These are phyloP conservation scores for Gamarada debralockiae DNA, from an alignment of 495 filamentous ascomycete species.

Conservation along the genomic window DNA sequence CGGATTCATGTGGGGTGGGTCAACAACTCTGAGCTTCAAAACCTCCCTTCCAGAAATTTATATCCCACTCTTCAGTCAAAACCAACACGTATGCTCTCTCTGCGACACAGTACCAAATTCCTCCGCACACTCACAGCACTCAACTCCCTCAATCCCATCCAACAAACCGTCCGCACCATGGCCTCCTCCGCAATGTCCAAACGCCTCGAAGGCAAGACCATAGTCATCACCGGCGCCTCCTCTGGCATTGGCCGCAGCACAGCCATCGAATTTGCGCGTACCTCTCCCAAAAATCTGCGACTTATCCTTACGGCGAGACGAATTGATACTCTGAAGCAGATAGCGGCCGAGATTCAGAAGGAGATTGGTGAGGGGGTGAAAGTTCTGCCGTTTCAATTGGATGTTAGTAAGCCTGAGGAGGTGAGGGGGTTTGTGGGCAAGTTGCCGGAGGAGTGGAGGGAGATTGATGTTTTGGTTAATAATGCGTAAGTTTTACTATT, in stretches of 20 bases:
- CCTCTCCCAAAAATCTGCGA: slow-evolving; percentile 74
- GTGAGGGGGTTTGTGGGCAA: slow-evolving; percentile 68
- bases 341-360: slow-evolving; percentile 73
- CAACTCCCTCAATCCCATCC: background rate
- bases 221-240: slow-evolving; percentile 88
- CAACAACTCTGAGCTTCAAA: too few relatives aligned
- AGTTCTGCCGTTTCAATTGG: slow-evolving; percentile 77
- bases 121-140: slow-evolving; percentile 13
- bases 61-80: too few relatives aligned
- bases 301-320: slow-evolving; percentile 85
- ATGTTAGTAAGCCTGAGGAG: slow-evolving; percentile 78
- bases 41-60: too few relatives aligned
- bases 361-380: slow-evolving; percentile 80
- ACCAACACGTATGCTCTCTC: too few relatives aligned
- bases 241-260: slow-evolving; percentile 87
- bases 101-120: slow-evolving; percentile 2
- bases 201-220: slow-evolving; percentile 91
- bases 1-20: too few relatives aligned
- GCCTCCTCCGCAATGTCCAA: slow-evolving; percentile 68
- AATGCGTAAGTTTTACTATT: slow-evolving; percentile 72
- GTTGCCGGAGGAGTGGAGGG: slow-evolving; percentile 78
- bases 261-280: slow-evolving; percentile 88
- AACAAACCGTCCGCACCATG: slow-evolving; percentile 45
- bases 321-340: slow-evolving; percentile 68
- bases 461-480: slow-evolving; percentile 90